Base-by-base conservation (phyloP, 2,329 filamentous ascomycete genomes). In the Talaromyces albobiverticillius region DNA sequence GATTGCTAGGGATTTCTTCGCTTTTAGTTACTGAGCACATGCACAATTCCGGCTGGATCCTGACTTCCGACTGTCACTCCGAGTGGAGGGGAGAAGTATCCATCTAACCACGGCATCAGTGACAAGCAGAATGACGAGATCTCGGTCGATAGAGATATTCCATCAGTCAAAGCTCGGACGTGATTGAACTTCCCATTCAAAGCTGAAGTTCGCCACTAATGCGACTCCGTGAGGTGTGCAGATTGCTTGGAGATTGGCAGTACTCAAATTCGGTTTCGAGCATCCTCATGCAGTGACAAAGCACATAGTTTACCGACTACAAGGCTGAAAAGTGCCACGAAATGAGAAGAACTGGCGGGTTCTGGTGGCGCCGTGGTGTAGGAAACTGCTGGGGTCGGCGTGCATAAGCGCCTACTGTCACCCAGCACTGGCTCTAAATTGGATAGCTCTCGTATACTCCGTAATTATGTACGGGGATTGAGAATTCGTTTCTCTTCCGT, bases 281-380 rank as follows among this genome's bases (percentile, higher is more conserved):
- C 32, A 36, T 36, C 13, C 13, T 40, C 18, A 41, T 50, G 47
- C 47, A 41, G 20, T 50, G 47, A 41, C 47, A 32, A 50, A 32
- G 36, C 47, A 40, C 23, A 6, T 9, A 18, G n/a, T n/a, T 16
- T 14, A 48, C 46, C 46, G 25, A 36, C 46, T 11, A 26, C 13
- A 48, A 18, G 26, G 11, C 32, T 20, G 22, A 13, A 22, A 48
- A 48, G 8, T 38, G 13, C 22, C 23, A 23, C 25, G 36, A 18
- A n/a, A n/a, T 14, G 22, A 40, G 23, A n/a, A 16, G 31, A 36
- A 20, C 46, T 48, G 46, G 38, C 32, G 14, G 22, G 20, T 9
- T 26, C 36, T 41, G 14, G 34, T 11, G 22, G 26, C 25, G 20
- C n/a, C 8, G 22, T 26, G 34, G 47, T 26, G 36, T 36, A n/a